phyloP scores from a whole-genome alignment of 202 grass and related monocot genomes.

The Musa balbisiana region DNA sequence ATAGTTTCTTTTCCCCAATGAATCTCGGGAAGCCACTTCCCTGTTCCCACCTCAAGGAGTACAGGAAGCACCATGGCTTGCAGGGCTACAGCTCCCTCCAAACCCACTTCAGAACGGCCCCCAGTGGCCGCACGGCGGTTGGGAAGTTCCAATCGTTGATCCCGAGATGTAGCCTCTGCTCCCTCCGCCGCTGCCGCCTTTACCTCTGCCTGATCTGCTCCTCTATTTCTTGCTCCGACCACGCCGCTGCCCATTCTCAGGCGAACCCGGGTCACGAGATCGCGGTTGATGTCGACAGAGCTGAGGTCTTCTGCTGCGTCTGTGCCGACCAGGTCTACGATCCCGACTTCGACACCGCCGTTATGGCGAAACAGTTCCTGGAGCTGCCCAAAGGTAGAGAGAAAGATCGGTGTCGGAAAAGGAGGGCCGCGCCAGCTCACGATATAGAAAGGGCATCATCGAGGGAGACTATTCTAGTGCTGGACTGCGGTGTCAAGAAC shows the following conservation, averaged over 20 bases:
- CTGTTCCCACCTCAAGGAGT: conserved; percentile 26
- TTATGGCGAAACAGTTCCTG: conserved; percentile 12
- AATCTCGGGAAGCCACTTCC: conserved; percentile 9
- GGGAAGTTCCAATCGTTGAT: conserved; percentile 9
- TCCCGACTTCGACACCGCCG: conserved; percentile 24
- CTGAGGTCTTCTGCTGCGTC: conserved; percentile 24
- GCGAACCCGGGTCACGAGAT: conserved; percentile 17
- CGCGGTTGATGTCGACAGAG: conserved; percentile 23
- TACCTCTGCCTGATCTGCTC: conserved; percentile 18
- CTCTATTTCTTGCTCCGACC: conserved; percentile 10
- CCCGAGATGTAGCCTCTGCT: background rate
- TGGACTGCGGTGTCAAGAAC: background rate
- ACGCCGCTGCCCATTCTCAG: conserved; percentile 1
- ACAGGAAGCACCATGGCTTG: conserved; percentile 7
- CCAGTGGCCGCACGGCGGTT: conserved; percentile 13
- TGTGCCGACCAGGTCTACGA: conserved; percentile 28
- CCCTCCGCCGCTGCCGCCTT: background rate
- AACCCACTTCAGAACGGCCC: conserved; percentile 4
- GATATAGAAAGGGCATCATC: background rate
- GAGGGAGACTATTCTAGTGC: background rate
- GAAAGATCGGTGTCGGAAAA: conserved; percentile 4
- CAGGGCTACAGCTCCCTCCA: conserved; percentile 16
- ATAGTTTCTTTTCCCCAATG: background rate
- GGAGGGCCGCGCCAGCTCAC: background rate
- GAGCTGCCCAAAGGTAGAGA: background rate